Base-by-base conservation (phyloP, 305 asterid genomes). In the Fraxinus sp. region DNA sequence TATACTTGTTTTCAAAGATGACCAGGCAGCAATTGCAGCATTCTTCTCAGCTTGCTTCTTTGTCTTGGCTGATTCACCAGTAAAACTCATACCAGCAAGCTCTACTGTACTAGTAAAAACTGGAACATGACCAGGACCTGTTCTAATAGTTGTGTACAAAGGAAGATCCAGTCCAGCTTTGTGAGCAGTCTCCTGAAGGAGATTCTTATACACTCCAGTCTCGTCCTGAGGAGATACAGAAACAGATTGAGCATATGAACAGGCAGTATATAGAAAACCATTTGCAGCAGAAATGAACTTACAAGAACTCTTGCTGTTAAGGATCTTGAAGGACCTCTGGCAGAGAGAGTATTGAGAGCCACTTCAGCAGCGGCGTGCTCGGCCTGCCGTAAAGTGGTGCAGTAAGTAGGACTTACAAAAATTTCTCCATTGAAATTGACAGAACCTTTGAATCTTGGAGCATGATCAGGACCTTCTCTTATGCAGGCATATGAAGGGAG, bases 361-460 rank as follows among this genome's bases (percentile, higher is more conserved):
- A 77, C 90, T 87, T 89, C 94, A 18, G 96, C 93, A 9, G 94
- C 94, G 7, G 94, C 87, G 82, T 92, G 94, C 88, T 92, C 94
- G 13, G 96, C 96, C 80, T 89, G 94, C 10, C 93, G 77, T 49
- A 92, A 74, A 24, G 94, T 90, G 82, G 85, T 79, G 82, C 89
- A 88, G 80, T 81, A 85, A 1, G 35, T 37, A 0, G 89, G 90
- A 76, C 88, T 77, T 28, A 86, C 92, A 62, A 88, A 89, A 77
- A 85, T 41, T 78, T 89, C 92, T 14, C 91, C 92, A 35, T 89
- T 89, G 84, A 89, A 89, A 6, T 89, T 89, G 11, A 89, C 91
- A 3, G 89, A 86, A 37, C 89, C 92, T 62, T 79, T 88, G 88
- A 89, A 88, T 20, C 92, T 84, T 1, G 92, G 92, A 4, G 91